A percentile compares a stretch with the other conserved stretches of the same genome.
These are phyloP conservation scores for Pythium biforme DNA, from an alignment of 352 stramenopile species.

Conservation along the genomic window DNA sequence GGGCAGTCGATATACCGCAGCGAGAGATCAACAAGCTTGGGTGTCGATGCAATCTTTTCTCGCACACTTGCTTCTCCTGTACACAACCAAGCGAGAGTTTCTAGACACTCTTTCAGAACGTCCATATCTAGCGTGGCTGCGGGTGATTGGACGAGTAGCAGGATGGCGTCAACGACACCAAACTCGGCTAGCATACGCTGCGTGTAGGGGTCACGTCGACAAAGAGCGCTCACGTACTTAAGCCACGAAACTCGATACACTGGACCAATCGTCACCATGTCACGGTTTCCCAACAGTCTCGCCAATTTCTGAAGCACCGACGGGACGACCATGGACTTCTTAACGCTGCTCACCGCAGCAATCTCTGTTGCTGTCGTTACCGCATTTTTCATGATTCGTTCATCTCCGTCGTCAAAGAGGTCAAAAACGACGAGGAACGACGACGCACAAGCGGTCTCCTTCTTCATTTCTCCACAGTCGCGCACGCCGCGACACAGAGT, in stretches of 20 bases:
- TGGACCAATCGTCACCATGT: slow-evolving; percentile 20
- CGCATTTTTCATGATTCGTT: slow-evolving; percentile 38
- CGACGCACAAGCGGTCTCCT: slow-evolving; percentile 34
- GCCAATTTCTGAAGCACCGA: slow-evolving; percentile 44
- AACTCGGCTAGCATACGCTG: slow-evolving; percentile 57
- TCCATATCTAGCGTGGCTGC: slow-evolving; percentile 32
- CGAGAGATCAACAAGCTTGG: slow-evolving; percentile 51
- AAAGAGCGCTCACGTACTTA: slow-evolving; percentile 38
- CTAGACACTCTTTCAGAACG: slow-evolving; percentile 43
- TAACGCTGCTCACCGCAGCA: slow-evolving; percentile 25
- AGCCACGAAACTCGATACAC: slow-evolving; percentile 42
- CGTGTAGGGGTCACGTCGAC: slow-evolving; percentile 42
- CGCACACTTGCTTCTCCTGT: slow-evolving; percentile 37
- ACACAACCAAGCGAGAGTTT: slow-evolving; percentile 57
- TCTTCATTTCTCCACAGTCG: slow-evolving; percentile 27
- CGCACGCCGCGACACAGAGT: slow-evolving; percentile 28
- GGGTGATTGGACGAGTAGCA: slow-evolving; percentile 51
- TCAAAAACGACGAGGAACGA: slow-evolving; percentile 50
- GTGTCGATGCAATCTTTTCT: slow-evolving; percentile 34
- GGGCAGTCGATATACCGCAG: slow-evolving; percentile 42
- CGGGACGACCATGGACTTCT: slow-evolving; percentile 38
- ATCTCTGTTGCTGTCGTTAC: slow-evolving; percentile 44
- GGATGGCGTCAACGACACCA: slow-evolving; percentile 45
- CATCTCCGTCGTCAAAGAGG: slow-evolving; percentile 38
- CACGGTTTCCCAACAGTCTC: slow-evolving; percentile 37